Evolutionary conservation across 2,329 filamentous ascomycete genomes (phyloP).

Genomic region (Polychaeton citri): DNA sequence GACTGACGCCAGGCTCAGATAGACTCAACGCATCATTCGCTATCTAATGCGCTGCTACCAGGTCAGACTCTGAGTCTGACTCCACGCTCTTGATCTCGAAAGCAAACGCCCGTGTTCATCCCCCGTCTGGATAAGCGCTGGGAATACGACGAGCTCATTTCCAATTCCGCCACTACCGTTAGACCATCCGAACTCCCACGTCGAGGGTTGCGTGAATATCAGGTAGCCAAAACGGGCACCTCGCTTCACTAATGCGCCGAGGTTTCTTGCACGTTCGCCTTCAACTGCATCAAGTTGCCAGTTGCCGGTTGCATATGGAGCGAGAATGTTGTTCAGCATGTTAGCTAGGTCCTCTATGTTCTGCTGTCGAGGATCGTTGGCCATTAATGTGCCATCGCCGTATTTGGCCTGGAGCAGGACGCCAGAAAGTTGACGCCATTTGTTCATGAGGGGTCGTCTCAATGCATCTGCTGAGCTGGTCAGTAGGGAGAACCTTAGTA

Average conservation of each 20-base stretch:
- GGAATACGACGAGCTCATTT: conserved; percentile 21
- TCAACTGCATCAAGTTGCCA: conserved; percentile 11
- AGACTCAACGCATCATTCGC: too few relatives aligned
- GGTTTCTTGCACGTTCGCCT: conserved; percentile 15
- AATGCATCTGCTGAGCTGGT: conserved; percentile 1
- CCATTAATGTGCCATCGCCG: conserved; percentile 6
- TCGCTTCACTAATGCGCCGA: conserved; percentile 23
- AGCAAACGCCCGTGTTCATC: conserved; percentile 12
- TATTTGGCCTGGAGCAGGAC: conserved; percentile 18
- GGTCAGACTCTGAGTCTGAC: too few relatives aligned
- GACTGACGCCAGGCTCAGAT: too few relatives aligned
- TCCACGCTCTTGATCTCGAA: neutral
- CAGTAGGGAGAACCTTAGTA: conserved; percentile 1
- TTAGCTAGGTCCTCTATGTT: conserved; percentile 13
- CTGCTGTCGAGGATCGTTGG: conserved; percentile 13
- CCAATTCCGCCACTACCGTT: too few relatives aligned
- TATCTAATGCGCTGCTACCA: too few relatives aligned
- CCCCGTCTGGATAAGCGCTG: conserved; percentile 20
- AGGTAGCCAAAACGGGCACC: conserved; percentile 22
- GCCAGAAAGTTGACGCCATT: conserved; percentile 21
- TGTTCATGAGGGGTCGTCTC: conserved; percentile 7
- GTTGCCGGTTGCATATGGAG: conserved; percentile 15
- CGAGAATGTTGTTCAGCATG: conserved; percentile 16
- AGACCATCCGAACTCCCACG: conserved; percentile 24
- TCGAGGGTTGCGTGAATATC: conserved; percentile 22